Base-by-base conservation (phyloP, 352 stramenopile genomes). In the Pythium phragmiticola region DNA sequence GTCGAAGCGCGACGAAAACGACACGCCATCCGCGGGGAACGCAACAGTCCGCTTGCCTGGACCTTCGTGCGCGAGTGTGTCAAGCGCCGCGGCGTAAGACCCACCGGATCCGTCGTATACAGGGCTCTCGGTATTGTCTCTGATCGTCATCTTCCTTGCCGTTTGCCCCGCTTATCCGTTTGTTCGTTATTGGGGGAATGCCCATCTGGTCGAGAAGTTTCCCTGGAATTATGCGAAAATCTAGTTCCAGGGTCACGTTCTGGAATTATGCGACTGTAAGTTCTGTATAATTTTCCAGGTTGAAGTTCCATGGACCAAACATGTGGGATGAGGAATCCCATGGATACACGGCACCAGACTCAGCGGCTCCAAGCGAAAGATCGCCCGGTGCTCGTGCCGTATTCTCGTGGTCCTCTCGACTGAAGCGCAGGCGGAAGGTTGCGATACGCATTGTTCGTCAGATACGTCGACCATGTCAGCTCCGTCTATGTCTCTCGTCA, bases 1-100 rank as follows among this genome's bases (percentile, higher is more conserved):
- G 42, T 82, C 75, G 49, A 82, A 82, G 13, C 53, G 66, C 23
- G 75, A 82, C 4, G 63, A 69, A 55, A 82, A 79, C 21, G 52
- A 23, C 37, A 82, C 47, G 9, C 64, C 66, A 28, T 80, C 60
- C 49, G 58, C 48, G 1, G 68, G 37, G 36, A 85, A 88, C 36
- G 57, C 61, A 14, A 66, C 63, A 11, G 51, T 12, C 6, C 57
- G 68, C 63, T 86, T 86, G 33, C 73, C 71, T 5, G 68, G 64
- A 1, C 74, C 77, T 55, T 70, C 42, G 26, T 33, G 43, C 50
- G 28, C 63, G 11, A 66, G 23, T 11, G 7, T 0, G 17, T n/a
- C 42, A 28, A n/a, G 23, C 43, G 30, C 33, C 8, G 37, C 21
- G 41, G 23, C 53, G 34, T 57, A 30, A 4, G 9, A 30, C 7